Evolutionary conservation across 2,329 filamentous ascomycete genomes (phyloP).

Genomic region (Aureobasidium sp.): DNA sequence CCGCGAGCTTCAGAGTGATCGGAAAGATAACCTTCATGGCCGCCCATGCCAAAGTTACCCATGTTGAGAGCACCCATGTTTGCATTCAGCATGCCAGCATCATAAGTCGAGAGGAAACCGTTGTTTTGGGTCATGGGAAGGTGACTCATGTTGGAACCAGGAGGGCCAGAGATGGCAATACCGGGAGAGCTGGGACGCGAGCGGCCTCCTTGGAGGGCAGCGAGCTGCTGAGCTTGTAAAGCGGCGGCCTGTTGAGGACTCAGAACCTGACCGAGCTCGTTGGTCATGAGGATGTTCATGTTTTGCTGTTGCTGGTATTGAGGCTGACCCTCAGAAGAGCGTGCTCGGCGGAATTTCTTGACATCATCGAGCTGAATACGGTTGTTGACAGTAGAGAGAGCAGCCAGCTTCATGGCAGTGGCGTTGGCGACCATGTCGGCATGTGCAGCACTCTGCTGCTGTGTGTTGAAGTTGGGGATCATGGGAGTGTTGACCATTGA

Average conservation of each 20-base stretch:
- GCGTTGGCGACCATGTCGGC: conserved; percentile 98
- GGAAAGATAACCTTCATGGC: conserved; percentile 79
- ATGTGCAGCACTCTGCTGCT: conserved; percentile 54
- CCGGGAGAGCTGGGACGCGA: conserved; percentile 88
- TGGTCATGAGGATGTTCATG: conserved; percentile 75
- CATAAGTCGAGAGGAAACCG: conserved; percentile 85
- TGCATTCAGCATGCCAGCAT: conserved; percentile 59
- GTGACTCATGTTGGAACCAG: conserved; percentile 40
- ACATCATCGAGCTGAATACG: conserved; percentile 94
- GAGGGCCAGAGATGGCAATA: conserved; percentile 63
- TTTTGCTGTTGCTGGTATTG: conserved; percentile 46
- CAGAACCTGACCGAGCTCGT: conserved; percentile 82
- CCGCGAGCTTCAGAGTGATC: conserved; percentile 88
- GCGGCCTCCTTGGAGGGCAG: conserved; percentile 64
- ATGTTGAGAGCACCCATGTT: conserved; percentile 65
- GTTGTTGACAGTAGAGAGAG: conserved; percentile 95
- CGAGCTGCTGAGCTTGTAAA: conserved; percentile 65
- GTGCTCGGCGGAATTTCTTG: conserved; percentile 85
- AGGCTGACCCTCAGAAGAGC: conserved; percentile 74
- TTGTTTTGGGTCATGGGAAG: conserved; percentile 91
- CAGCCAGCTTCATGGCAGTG: conserved; percentile 96
- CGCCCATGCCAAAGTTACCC: conserved; percentile 42
- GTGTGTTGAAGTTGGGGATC: conserved; percentile 68
- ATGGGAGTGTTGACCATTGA: conserved; percentile 98
- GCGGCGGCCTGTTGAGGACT: conserved; percentile 48